Conservation (phyloP, 2,329 filamentous ascomycete genomes). For the Neofusicoccum sp. region DNA sequence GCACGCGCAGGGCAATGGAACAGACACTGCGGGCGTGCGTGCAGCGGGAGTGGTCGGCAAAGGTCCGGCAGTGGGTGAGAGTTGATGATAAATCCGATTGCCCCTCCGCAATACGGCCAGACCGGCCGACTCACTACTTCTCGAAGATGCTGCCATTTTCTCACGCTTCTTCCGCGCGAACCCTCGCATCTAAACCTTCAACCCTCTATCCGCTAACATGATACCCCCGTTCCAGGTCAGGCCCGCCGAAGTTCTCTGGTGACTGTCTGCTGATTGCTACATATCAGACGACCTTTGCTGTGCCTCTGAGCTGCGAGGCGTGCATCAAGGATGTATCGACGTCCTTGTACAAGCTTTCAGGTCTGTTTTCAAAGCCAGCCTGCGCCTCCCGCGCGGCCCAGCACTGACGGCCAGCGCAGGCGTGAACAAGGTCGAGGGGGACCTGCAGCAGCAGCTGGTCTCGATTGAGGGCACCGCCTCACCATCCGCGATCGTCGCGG, state of each 20-base stretch:
- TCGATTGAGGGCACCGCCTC: constrained; percentile 87
- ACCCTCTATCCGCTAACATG: constrained; percentile 16
- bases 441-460: constrained; percentile 80
- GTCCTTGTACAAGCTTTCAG: constrained; percentile 72
- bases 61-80: not conserved
- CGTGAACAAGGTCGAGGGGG: constrained; percentile 80
- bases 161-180: not conserved
- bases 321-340: constrained; percentile 87
- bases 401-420: constrained; percentile 50
- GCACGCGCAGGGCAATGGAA: not conserved
- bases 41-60: not conserved
- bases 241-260: not conserved
- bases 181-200: not conserved
- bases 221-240: constrained; percentile 33
- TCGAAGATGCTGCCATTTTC: constrained; percentile 16
- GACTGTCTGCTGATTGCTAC: constrained; percentile 2
- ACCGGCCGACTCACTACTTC: constrained; percentile 3
- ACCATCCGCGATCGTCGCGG: constrained; percentile 84
- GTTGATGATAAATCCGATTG: constrained; percentile 13
- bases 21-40: too few species aligned
- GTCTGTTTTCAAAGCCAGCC: constrained; percentile 41
- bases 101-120: constrained; percentile 17
- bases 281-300: constrained; percentile 83
- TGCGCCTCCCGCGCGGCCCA: not conserved
- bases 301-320: constrained; percentile 86